phyloP scores from a whole-genome alignment of 306 rosid species.

The Mucuna pruriens region DNA sequence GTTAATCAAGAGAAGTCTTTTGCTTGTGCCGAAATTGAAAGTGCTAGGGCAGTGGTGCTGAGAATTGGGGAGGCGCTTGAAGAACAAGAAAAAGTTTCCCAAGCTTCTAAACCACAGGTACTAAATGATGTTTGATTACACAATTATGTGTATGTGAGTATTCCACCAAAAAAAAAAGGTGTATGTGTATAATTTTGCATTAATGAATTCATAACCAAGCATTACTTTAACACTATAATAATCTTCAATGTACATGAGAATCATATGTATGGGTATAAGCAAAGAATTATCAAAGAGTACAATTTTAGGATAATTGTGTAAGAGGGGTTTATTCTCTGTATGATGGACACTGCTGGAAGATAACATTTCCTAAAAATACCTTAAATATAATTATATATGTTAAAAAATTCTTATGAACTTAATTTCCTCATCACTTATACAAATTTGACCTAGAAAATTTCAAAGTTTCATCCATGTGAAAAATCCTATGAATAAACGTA shows the following conservation, averaged over 20 bases:
- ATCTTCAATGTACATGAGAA: not conserved
- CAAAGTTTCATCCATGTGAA: not conserved
- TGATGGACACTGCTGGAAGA: not conserved
- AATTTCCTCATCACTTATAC: not conserved
- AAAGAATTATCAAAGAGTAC: not conserved
- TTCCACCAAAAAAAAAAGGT: too few relatives aligned
- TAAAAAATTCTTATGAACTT: not conserved
- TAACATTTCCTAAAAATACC: not conserved
- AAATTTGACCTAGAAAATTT: conserved; percentile 18
- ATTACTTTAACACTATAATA: not conserved
- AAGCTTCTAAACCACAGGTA: conserved; percentile 81
- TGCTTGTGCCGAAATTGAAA: conserved; percentile 96
- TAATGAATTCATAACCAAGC: conserved; percentile 9
- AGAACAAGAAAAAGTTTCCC: conserved; percentile 66
- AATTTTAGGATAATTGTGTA: conserved; percentile 10
- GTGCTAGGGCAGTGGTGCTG: conserved; percentile 89
- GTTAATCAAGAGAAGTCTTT: conserved; percentile 96
- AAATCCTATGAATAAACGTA: conserved; percentile 1
- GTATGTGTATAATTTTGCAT: conserved; percentile 5
- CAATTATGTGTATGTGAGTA: not conserved
- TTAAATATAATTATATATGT: not conserved
- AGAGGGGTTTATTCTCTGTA: conserved; percentile 33
- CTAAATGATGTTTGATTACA: conserved; percentile 28
- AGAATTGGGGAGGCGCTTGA: conserved; percentile 97
- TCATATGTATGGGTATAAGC: not conserved